These are phyloP conservation scores for Peziza echinospora DNA, from an alignment of 495 filamentous ascomycete species.

Conservation along the genomic window DNA sequence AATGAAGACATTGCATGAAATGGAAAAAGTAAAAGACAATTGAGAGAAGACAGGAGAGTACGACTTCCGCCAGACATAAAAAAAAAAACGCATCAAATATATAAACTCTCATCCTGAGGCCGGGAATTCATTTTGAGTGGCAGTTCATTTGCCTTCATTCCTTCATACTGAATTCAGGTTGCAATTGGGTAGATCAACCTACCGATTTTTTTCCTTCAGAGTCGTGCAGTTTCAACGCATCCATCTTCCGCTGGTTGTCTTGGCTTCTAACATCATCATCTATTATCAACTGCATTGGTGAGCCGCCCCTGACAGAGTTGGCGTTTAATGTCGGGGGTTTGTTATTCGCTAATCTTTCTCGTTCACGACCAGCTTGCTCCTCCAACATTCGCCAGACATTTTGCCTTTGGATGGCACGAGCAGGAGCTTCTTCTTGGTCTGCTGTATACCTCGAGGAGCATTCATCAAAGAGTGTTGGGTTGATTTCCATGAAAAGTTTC, in stretches of 20 bases:
- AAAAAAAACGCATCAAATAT: too few relatives aligned
- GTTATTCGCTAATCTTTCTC: constrained; percentile 32
- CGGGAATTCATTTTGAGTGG: too few relatives aligned
- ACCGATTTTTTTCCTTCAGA: constrained; percentile 19
- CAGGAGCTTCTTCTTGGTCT: constrained; percentile 67
- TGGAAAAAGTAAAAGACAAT: too few relatives aligned
- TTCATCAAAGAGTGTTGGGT: constrained; percentile 94
- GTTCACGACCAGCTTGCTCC: constrained; percentile 21
- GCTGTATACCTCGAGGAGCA: constrained; percentile 98
- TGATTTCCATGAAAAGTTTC: constrained; percentile 99
- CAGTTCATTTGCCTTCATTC: too few relatives aligned
- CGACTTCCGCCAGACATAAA: too few relatives aligned
- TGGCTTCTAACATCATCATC: constrained; percentile 37
- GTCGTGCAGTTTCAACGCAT: constrained; percentile 46
- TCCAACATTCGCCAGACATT: constrained; percentile 70
- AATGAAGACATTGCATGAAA: too few relatives aligned
- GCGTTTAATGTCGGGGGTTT: constrained; percentile 19
- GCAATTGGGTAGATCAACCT: constrained; percentile 8
- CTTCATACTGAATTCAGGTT: too few relatives aligned
- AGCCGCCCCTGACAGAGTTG: constrained; percentile 23
- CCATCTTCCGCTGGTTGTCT: constrained; percentile 45
- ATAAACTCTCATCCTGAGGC: too few relatives aligned
- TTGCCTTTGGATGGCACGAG: constrained; percentile 52
- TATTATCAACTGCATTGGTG: constrained; percentile 34
- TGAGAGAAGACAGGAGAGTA: too few relatives aligned